Evolutionary conservation across 1,284 basidiomycete genomes (phyloP), one percentile per base, ranked within the genome.

Genomic region (Leccinum subrobustum): DNA sequence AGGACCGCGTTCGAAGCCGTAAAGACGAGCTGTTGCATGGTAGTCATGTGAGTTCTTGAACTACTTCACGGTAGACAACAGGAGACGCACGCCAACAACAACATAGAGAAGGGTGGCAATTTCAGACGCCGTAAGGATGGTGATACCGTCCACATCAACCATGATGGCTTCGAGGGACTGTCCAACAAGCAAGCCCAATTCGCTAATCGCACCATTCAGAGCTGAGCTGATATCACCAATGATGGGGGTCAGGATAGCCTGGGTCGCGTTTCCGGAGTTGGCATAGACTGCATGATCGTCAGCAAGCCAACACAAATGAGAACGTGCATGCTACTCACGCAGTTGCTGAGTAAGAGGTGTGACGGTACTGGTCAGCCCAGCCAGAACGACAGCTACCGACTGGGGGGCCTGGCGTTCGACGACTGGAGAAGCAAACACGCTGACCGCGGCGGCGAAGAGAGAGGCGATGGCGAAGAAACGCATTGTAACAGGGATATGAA

Each of bases 251-350:
- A 68, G 25, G n/a, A 1, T 51, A 3, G 0, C 66, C 48, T 64
- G 12, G 9, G 65, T 68, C 31, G 64, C 66, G 31, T 66, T 68
- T 12, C 39, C 20, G 23, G 56, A 0, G n/a, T 33, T 66, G 16
- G 64, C 66, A 51, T 60, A 68, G 7, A 53, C 65, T 68, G 47
- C 9, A 52, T 37, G 29, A 37, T 58, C 7, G 9, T 66, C 27
- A 57, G 42, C n/a, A 50, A 44, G 16, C 2, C 8, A n/a, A 55
- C 47, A 27, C 20, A 52, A 27, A 42, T 11, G 8, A 51, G 18
- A 25, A 14, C 1, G 6, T 20, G 18, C 14, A 20, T 20, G 6
- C 44, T 37, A 53, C 66, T 54, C 47, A 66, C 66, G 52, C 48
- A 68, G 2, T 48, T 52, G 23, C 52, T 68, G 29, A 9, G 66